phyloP scores from a whole-genome alignment of 2,329 filamentous ascomycete species.

The Colletotrichum zoysiae region DNA sequence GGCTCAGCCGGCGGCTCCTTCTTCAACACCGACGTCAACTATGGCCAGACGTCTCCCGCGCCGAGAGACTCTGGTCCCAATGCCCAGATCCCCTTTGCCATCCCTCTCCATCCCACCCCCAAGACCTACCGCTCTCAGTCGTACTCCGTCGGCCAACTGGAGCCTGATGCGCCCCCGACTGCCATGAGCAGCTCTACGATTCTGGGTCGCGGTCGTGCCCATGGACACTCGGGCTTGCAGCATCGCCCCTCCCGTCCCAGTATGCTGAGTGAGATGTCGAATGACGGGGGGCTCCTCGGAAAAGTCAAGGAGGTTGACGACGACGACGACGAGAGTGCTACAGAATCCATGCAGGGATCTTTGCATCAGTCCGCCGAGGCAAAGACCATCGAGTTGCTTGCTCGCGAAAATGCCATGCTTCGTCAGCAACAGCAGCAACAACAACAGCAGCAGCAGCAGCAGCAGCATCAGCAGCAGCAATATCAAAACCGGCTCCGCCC shows the following conservation, averaged over 20 bases:
- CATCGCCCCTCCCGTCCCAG: conserved; percentile 85
- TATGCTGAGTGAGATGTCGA: conserved; percentile 80
- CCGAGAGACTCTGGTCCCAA: conserved; percentile 67
- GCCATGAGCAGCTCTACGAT: conserved; percentile 61
- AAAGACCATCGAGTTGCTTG: conserved; percentile 73
- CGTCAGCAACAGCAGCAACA: conserved; percentile 60
- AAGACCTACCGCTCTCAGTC: conserved; percentile 97
- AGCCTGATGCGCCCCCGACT: conserved; percentile 69
- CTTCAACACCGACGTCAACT: conserved; percentile 59
- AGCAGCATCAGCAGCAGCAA: conserved; percentile 60
- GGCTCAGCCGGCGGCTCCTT: conserved; percentile 60
- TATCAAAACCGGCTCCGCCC: conserved; percentile 68
- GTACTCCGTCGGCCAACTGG: conserved; percentile 93
- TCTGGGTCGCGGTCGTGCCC: conserved; percentile 63
- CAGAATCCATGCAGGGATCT: conserved; percentile 65
- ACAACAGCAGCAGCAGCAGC: conserved; percentile 50
- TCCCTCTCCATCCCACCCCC: conserved; percentile 88
- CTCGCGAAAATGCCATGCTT: conserved; percentile 72
- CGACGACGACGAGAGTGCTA: conserved; percentile 71
- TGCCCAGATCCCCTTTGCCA: conserved; percentile 84
- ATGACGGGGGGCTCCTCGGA: conserved; percentile 70
- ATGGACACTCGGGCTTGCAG: conserved; percentile 76
- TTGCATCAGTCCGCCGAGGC: conserved; percentile 68
- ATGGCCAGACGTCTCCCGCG: conserved; percentile 63
- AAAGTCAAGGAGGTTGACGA: conserved; percentile 80